Conservation (phyloP, 805 yeast species). For the Teunomyces atbi region DNA sequence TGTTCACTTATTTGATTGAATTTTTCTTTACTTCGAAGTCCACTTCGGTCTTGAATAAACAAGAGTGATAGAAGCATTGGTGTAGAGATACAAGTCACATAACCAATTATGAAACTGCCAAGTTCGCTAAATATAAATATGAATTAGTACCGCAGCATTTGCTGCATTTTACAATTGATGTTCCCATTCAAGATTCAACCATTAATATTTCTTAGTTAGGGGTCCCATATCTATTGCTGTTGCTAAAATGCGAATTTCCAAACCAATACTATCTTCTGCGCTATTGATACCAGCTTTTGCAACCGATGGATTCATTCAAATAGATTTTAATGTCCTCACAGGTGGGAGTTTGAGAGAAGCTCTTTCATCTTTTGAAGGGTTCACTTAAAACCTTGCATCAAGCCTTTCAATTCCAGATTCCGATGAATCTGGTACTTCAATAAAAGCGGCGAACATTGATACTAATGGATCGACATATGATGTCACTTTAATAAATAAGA, state of each 20-base stretch:
- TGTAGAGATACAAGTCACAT: not conserved
- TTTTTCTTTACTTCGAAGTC: too few relatives aligned
- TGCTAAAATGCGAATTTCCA: not conserved
- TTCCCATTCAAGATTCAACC: not conserved
- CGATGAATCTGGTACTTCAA: not conserved
- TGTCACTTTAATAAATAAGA: conserved; percentile 9
- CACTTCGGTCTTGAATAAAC: too few relatives aligned
- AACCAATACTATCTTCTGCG: conserved; percentile 1
- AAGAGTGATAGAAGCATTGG: not conserved
- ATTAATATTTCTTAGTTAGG: too few relatives aligned
- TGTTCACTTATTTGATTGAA: too few relatives aligned
- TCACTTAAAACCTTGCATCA: not conserved
- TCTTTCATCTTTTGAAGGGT: conserved; percentile 5
- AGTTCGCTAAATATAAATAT: not conserved
- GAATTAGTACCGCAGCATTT: not conserved
- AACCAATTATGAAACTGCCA: not conserved
- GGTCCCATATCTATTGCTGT: not conserved
- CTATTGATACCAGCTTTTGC: conserved; percentile 11
- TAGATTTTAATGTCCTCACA: conserved; percentile 24
- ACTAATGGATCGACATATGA: conserved; percentile 1
- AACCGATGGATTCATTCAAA: conserved; percentile 19
- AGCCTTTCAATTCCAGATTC: not conserved
- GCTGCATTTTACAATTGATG: not conserved
- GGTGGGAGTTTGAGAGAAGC: conserved; percentile 20
- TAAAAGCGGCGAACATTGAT: not conserved